Base-by-base conservation (phyloP, 2,329 filamentous ascomycete species). In the Aspergillus sp. region DNA sequence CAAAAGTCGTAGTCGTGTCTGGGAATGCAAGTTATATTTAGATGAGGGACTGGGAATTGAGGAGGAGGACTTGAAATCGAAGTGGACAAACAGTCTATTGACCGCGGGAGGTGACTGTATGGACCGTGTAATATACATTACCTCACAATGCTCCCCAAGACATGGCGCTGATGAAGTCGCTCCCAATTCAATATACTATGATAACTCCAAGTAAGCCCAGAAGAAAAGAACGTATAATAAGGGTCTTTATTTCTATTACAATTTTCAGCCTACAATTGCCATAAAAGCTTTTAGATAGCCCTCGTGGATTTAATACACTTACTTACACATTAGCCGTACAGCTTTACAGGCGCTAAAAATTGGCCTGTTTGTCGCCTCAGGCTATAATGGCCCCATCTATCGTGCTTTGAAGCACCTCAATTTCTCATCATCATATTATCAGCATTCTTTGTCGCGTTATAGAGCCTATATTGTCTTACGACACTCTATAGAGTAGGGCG, bases 41-140 rank as follows among this genome's bases (percentile, higher is more conserved):
- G 42, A 53, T 47, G 42, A 53, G 51, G 22, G 51, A 53, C 51
- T 53, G 51, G 32, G 49, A 41, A 36, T 24, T 30, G 26, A 30
- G 41, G 26, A 52, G 30, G 50, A 45, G 32, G 30, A 15, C 34
- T 15, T 17, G 4, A 39, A 39, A 24, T 45, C n/a, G 12, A 47
- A 38, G 47, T 47, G 42, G 51, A 54, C 51, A 54, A 38, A 47
- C 26, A 30, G 26, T 30, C 26, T 9, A 11, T 47, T 47, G 51
- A 41, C 43, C 51, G 42, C 51, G 34, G 34, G 51, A 53, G 51
- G 50, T 44, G 18, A 30, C 41, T 42, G 41, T 53, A 45, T 39
- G 30, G 30, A 24, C 4, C 11, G 45, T 48, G 41, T 53, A 52
- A 20, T 45, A 18, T 22, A 44, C 36, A 43, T 34, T 44, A 52